Evolutionary conservation across 176 grass and related monocot genomes (phyloP), one percentile per base, ranked within the genome.

Genomic region (Puya raimondii): DNA sequence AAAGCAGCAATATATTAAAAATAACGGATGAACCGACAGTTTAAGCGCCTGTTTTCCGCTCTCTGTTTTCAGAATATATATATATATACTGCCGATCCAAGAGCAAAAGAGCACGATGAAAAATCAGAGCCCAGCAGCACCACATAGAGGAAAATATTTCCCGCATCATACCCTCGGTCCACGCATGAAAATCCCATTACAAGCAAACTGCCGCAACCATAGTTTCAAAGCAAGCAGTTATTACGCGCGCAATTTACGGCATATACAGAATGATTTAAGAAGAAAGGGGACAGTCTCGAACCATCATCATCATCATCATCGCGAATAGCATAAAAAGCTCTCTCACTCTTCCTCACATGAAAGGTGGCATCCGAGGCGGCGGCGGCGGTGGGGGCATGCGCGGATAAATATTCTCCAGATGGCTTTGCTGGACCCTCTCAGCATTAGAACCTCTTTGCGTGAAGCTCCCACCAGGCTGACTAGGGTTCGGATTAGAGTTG

Each of bases 401-500:
- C 63, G 85, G 89, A 66, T 82, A 91, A 12, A 79, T 65, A 50
- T 75, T 88, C n/a, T 91, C 89, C 15, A 59, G 79, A 27, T 74
- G 85, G 67, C 13, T 69, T 22, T 81, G 88, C 1, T 63, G 50
- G 12, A 81, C 51, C 82, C 82, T 71, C 20, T 91, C 89, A 1
- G 72, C 33, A 42, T 42, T 67, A 49, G 76, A 25, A 72, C 70
- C 76, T 68, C 89, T 80, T 78, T 78, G 71, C 49, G 54, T 70
- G 67, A 88, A 88, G 73, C 70, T 53, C 69, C 88, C 84, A 57
- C 56, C 56, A n/a, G 53, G 53, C 42, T 91, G 85, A 8, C 64
- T 48, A 52, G 75, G 70, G 70, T 78, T 88, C 73, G 85, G 89
- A 66, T 82, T 80, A 9, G 75, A 66, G 70, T 78, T 88, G 73